Conservation (phyloP, 106 monocot genomes). For the Gastrodia elata region DNA sequence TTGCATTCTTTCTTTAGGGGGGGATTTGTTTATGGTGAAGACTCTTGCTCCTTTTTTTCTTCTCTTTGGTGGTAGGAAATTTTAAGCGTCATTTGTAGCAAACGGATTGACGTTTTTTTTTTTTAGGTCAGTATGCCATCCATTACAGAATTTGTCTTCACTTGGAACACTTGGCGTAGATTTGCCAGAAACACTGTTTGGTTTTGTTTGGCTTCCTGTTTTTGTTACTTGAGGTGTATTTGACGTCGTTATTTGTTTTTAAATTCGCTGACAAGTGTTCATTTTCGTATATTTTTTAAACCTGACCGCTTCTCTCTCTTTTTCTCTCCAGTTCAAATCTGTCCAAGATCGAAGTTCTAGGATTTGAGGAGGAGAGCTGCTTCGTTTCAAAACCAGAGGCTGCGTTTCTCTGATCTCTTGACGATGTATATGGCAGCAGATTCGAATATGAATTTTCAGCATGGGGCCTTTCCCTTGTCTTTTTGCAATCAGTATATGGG, state of each 20-base stretch:
- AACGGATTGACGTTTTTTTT: neutral
- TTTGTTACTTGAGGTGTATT: neutral
- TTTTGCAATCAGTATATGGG: conserved; percentile 46
- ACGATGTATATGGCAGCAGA: conserved; percentile 51
- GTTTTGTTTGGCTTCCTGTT: neutral
- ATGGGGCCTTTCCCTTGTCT: conserved; percentile 31
- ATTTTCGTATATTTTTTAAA: neutral
- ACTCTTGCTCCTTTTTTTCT: neutral
- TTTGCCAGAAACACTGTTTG: neutral
- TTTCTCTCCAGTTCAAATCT: neutral
- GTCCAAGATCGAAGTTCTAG: neutral
- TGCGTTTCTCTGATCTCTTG: neutral
- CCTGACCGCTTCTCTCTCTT: neutral
- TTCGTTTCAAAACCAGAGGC: neutral
- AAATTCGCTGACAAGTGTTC: neutral
- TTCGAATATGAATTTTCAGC: conserved; percentile 54
- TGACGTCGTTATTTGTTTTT: neutral
- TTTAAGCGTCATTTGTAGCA: neutral
- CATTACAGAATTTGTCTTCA: neutral
- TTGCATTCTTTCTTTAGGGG: neutral
- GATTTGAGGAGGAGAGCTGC: neutral
- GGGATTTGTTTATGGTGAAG: neutral
- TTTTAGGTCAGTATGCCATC: neutral
- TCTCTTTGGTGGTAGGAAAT: neutral
- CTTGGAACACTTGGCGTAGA: neutral